Base-by-base conservation (phyloP, 768 basidiomycete genomes). In the Lactifluus rugatus region DNA sequence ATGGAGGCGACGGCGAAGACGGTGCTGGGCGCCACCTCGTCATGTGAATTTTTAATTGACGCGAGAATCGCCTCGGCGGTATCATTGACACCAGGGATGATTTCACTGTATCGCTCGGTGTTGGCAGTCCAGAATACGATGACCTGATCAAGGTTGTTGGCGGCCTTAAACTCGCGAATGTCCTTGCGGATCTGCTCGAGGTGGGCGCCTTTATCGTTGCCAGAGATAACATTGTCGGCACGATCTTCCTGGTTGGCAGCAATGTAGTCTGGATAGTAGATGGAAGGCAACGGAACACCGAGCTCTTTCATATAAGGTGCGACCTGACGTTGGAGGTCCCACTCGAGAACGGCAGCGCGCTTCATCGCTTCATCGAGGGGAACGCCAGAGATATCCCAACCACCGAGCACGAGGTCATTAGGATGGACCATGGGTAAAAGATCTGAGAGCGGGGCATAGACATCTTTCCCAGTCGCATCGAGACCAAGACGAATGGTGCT, bases 41-140 rank as follows among this genome's bases (percentile, higher is more conserved):
- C 77, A 76, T 98, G 94, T 14, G 91, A 93, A 5, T 69, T 61
- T 72, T 87, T 81, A 76, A 99, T 90, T 11, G 93, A 76, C 39
- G 76, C 74, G 64, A 99, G 83, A 52, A 99, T 72, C 69, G 87
- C 88, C 65, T 88, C 87, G 2, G 92, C 87, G 14, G 93, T 94
- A 70, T 99, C 94, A 72, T 98, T 98, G 58, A 97, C 82, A 44
- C 95, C 96, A 13, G 88, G 79, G 70, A 97, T 85, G 72, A 99
- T 84, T 62, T 93, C 92, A 65, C 88, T 85, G 81, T 93, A 99
- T 58, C 95, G 88, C 78, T 98, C 96, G 17, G 95, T 99, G 76
- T 99, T 97, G 65, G 91, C 93, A 16, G 95, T 98, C 95, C 95
- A 98, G 78, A 98, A 94, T 62, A 98, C 87, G 66, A 99, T 73